Evolutionary conservation across 371 early-diverging fungal genomes (phyloP), one percentile per base, ranked within the genome.

Genomic region (Syncephalastrum contaminatum): DNA sequence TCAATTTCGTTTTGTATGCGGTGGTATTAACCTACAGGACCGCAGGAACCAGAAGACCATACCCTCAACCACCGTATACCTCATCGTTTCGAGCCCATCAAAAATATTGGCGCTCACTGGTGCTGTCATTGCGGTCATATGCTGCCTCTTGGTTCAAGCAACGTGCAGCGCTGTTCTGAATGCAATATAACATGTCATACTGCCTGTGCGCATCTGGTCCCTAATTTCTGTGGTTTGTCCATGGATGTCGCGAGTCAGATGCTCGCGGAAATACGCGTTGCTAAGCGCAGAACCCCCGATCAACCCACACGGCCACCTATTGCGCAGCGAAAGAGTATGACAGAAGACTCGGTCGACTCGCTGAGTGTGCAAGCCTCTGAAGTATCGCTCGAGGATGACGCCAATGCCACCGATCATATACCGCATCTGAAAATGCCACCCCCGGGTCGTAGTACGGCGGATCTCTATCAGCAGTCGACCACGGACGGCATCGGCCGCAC

Each of bases 101-200:
- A 88, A 43, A 88, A 84, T 49, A 77, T 91, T 53, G 87, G 86
- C 19, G 88, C 93, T 21, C 84, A 87, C 64, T 99, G 97, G 95
- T 99, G 99, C 75, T 88, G 89, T 64, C 99, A 99, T 72, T 99
- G 99, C 81, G 99, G 99, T 27, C 87, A 87, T 48, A 89, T 95
- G 83, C 84, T 99, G 19, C 85, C 95, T 4, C 70, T 97, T 5
- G 92, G 94, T 14, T 83, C 86, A 15, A 81, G 82, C 45, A 82
- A 84, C 0, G 71, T 82, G 30, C 88, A 87, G 64, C 70, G 69
- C 51, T 89, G 89, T 64, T 67, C 76, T 12, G 91, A 91, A 72
- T 99, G 99, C 77, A 63, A 66, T 22, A 63, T 86, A 16, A 80
- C 88, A 0, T 91, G 90, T 61, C 99, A 99, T 75, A 74, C 83